phyloP scores from a whole-genome alignment of 1,284 basidiomycete species.

The Ganoderma meredithae region DNA sequence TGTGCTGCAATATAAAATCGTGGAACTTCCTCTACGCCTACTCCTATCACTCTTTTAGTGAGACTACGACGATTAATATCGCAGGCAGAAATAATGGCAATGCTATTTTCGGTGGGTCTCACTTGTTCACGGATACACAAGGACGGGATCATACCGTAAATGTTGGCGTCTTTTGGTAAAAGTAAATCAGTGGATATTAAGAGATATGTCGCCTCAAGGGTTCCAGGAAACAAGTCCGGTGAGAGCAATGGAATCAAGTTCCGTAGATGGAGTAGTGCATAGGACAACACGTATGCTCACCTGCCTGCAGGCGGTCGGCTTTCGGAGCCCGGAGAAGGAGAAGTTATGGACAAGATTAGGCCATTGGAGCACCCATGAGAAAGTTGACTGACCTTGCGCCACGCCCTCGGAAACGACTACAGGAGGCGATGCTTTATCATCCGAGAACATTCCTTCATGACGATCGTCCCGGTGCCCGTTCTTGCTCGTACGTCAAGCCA shows the following conservation, averaged over 20 bases:
- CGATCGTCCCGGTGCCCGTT: background rate
- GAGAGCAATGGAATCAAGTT: too few species aligned
- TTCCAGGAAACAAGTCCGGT: too few species aligned
- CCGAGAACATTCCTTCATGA: background rate
- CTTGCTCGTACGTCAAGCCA: background rate
- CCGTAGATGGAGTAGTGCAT: too few species aligned
- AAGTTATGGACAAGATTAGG: background rate
- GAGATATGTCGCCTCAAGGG: too few species aligned
- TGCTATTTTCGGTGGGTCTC: too few species aligned
- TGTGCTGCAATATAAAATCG: too few species aligned
- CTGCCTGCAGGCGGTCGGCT: background rate
- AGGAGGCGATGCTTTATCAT: background rate
- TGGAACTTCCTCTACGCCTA: too few species aligned
- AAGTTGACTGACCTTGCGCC: background rate
- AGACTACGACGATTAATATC: too few species aligned
- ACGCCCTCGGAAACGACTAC: background rate
- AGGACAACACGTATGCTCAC: background rate
- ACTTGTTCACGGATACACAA: background rate
- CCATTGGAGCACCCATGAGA: background rate
- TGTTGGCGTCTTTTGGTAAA: background rate
- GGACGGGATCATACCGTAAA: background rate
- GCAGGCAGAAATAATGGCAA: too few species aligned
- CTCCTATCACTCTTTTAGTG: too few species aligned
- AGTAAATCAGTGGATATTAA: background rate
- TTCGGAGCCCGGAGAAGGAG: background rate